Evolutionary conservation across 306 rosid genomes (phyloP).

Genomic region (Sophora flavescens): DNA sequence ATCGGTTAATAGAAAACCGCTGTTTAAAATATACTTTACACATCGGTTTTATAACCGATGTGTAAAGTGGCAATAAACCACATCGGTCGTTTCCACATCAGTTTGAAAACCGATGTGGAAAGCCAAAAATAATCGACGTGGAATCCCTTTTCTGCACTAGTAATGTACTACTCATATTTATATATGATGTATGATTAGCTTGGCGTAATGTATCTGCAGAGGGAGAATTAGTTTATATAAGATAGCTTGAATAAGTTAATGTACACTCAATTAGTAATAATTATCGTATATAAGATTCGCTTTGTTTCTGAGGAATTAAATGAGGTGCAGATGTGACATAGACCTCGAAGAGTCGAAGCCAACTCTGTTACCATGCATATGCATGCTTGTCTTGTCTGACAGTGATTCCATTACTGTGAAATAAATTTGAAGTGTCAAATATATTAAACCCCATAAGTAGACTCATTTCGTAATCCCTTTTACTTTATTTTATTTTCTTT

Average conservation of each 20-base stretch:
- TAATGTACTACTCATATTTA: not conserved
- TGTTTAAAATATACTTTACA: too few species aligned
- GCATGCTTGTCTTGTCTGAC: constrained; percentile 32
- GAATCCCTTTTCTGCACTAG: too few species aligned
- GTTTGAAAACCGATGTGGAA: too few species aligned
- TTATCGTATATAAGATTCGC: constrained; percentile 37
- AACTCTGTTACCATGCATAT: constrained; percentile 40
- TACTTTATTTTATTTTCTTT: not conserved
- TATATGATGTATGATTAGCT: not conserved
- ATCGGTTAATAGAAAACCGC: too few species aligned
- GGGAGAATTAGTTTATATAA: constrained; percentile 2
- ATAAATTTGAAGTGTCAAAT: constrained; percentile 28
- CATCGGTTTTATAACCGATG: too few species aligned
- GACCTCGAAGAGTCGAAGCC: not conserved
- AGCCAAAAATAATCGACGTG: too few species aligned
- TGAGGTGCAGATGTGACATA: constrained; percentile 23
- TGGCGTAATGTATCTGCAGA: not conserved
- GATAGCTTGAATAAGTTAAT: not conserved
- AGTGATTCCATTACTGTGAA: constrained; percentile 46
- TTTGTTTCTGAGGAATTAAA: constrained; percentile 41
- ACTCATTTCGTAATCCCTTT: not conserved
- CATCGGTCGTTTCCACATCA: too few species aligned
- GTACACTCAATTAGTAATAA: constrained; percentile 3
- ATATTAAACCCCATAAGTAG: not conserved
- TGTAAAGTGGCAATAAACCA: too few species aligned